A percentile compares a stretch with the other conserved stretches of the same genome.
Conservation (phyloP, 441 rosid species). For the Pelargonium cotyledonis region DNA sequence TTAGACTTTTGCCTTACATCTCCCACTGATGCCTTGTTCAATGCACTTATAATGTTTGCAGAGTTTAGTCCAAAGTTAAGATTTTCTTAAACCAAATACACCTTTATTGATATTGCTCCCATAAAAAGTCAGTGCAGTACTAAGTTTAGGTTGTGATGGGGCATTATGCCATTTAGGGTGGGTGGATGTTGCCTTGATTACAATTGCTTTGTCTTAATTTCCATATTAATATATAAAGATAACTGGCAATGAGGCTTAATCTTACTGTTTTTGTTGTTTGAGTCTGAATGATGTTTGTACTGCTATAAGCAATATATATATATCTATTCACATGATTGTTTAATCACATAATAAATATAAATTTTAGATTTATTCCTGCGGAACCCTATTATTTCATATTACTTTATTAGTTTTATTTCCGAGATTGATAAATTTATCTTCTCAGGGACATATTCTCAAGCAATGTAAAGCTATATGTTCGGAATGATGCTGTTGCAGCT, state of each 20-base stretch:
- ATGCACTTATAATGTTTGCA: not conserved
- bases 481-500: constrained; percentile 94
- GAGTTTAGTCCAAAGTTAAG: not conserved
- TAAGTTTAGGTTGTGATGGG: constrained; percentile 2
- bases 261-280: constrained; percentile 2
- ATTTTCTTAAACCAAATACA: not conserved
- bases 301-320: not conserved
- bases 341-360: not conserved
- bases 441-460: constrained; percentile 74
- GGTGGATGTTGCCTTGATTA: too few relatives aligned
- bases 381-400: not conserved
- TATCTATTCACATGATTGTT: constrained; percentile 1
- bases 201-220: not conserved
- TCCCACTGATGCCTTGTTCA: not conserved
- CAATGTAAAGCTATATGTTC: constrained; percentile 67
- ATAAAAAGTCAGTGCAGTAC: not conserved
- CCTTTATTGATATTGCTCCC: not conserved
- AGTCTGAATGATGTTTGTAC: not conserved
- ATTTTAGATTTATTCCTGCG: not conserved
- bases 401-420: not conserved
- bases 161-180: too few relatives aligned
- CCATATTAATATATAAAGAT: not conserved
- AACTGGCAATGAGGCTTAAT: not conserved
- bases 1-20: not conserved
- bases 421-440: not conserved